phyloP scores from a whole-genome alignment of 1,284 basidiomycete species.

The Trichosporon sp. region DNA sequence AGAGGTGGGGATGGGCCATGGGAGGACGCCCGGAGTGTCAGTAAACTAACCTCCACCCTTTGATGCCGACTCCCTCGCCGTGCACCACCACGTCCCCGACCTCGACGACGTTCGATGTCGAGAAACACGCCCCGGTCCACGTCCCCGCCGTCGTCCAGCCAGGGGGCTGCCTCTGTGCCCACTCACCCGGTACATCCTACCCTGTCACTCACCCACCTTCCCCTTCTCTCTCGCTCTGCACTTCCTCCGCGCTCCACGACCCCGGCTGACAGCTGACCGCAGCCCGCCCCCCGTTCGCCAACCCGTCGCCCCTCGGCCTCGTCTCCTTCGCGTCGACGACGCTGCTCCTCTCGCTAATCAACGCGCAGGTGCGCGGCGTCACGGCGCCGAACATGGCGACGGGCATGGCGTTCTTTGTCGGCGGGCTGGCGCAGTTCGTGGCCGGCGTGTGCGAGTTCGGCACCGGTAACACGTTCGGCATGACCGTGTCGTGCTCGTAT shows the following conservation, averaged over 20 bases:
- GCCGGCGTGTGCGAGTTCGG: constrained; percentile 57
- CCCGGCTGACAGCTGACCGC: not conserved
- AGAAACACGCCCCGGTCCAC: not conserved
- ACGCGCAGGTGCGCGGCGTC: constrained; percentile 41
- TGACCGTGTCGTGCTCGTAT: constrained; percentile 56
- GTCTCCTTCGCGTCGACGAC: constrained; percentile 10
- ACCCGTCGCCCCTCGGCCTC: constrained; percentile 52
- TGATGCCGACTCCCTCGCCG: not conserved
- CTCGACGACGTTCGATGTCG: not conserved
- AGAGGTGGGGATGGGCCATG: too few relatives aligned
- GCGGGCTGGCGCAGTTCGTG: constrained; percentile 64
- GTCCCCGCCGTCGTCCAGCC: not conserved
- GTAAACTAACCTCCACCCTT: not conserved
- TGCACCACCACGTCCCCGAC: not conserved
- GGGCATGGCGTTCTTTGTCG: constrained; percentile 70
- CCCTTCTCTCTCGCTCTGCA: too few relatives aligned
- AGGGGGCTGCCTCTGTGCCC: not conserved
- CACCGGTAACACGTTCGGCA: constrained; percentile 56
- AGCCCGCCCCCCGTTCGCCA: constrained; percentile 44
- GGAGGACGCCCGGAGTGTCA: not conserved
- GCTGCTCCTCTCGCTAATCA: constrained; percentile 2
- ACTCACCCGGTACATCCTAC: not conserved
- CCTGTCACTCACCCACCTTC: too few relatives aligned
- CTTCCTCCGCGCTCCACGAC: too few relatives aligned
- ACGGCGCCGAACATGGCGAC: constrained; percentile 52